These are phyloP conservation scores for Capsella bursapastoris DNA, from an alignment of 345 rosid genomes.

Conservation along the genomic window DNA sequence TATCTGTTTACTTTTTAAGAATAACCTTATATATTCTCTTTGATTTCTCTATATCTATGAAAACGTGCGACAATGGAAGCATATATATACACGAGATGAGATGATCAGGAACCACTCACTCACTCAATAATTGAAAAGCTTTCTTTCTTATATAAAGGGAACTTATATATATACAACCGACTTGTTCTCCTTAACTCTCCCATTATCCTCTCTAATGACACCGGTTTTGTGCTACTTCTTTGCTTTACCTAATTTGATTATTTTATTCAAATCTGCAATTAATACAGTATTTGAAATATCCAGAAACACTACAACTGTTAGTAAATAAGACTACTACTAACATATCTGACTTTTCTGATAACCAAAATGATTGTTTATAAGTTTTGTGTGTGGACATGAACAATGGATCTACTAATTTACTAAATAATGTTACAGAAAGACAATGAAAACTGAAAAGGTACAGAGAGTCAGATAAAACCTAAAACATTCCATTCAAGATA, in stretches of 20 bases:
- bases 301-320: not conserved
- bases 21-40: not conserved
- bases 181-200: conserved; percentile 37
- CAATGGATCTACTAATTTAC: not conserved
- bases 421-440: conserved; percentile 8
- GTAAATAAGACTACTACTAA: not conserved
- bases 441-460: conserved; percentile 10
- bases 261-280: not conserved
- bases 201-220: conserved; percentile 5
- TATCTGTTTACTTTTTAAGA: not conserved
- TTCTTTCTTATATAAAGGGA: not conserved
- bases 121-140: conserved; percentile 13
- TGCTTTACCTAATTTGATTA: not conserved
- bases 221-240: not conserved
- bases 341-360: not conserved
- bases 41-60: not conserved
- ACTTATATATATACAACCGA: conserved; percentile 5
- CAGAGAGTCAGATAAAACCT: not conserved
- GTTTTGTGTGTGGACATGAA: conserved; percentile 3
- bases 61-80: conserved; percentile 34
- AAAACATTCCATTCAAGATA: not conserved
- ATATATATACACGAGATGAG: conserved; percentile 20
- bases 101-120: conserved; percentile 13
- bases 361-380: not conserved
- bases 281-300: not conserved